These are phyloP conservation scores for Ambispora gerdemannii DNA, from an alignment of 192 early-diverging fungal species.

Conservation along the genomic window DNA sequence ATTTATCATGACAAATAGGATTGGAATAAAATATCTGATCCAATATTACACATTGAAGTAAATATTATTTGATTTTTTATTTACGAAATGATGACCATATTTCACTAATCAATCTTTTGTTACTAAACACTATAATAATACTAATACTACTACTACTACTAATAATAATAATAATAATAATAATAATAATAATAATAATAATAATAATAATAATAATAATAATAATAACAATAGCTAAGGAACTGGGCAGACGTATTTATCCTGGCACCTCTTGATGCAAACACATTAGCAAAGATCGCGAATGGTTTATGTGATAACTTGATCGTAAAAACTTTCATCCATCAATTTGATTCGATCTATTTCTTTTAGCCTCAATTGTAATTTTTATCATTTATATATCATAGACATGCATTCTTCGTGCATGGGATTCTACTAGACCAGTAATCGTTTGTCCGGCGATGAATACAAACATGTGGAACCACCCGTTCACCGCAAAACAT, in stretches of 20 bases:
- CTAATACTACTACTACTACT: too few relatives aligned
- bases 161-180: too few relatives aligned
- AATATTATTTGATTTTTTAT: not conserved
- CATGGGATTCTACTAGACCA: slow-evolving; percentile 77
- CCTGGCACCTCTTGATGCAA: slow-evolving; percentile 89
- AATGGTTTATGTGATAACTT: slow-evolving; percentile 92
- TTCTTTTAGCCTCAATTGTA: slow-evolving; percentile 3
- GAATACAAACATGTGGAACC: slow-evolving; percentile 97
- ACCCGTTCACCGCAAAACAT: slow-evolving; percentile 81
- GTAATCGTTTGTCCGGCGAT: slow-evolving; percentile 90
- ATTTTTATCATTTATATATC: not conserved
- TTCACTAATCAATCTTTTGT: not conserved
- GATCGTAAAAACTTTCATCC: slow-evolving; percentile 50
- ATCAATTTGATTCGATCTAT: not conserved
- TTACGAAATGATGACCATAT: not conserved
- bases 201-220: too few relatives aligned
- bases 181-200: too few relatives aligned
- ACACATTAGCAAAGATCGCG: slow-evolving; percentile 88
- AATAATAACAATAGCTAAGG: too few relatives aligned
- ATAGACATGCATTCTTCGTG: slow-evolving; percentile 83
- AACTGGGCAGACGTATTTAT: slow-evolving; percentile 93
- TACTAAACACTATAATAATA: too few relatives aligned
- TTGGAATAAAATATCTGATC: slow-evolving; percentile 83
- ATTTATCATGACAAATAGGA: slow-evolving; percentile 36
- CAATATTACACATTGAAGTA: slow-evolving; percentile 92